phyloP scores from a whole-genome alignment of 2,329 filamentous ascomycete species.

The Epicoccum nigrum region DNA sequence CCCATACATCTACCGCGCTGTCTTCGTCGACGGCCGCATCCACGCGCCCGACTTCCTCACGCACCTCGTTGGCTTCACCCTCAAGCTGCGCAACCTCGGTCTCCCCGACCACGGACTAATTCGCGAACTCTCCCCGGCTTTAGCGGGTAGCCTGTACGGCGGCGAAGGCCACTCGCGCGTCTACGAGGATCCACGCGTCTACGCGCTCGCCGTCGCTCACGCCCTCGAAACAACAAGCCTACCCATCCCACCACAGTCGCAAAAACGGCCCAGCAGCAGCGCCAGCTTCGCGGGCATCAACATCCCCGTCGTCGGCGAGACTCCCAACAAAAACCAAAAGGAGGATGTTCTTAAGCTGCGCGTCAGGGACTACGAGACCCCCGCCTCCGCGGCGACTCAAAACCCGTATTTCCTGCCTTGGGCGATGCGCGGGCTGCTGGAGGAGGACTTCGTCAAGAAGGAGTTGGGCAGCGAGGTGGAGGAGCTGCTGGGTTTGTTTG shows the following conservation, averaged over 20 bases:
- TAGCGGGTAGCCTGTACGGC: constrained; percentile 88
- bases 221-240: constrained; percentile 55
- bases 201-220: constrained; percentile 64
- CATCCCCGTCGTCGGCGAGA: constrained; percentile 39
- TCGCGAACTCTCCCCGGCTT: constrained; percentile 82
- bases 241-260: constrained; percentile 24
- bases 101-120: constrained; percentile 92
- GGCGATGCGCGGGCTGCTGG: constrained; percentile 90
- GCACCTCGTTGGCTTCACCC: constrained; percentile 87
- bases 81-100: constrained; percentile 92
- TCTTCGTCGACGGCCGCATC: constrained; percentile 91
- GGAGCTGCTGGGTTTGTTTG: constrained; percentile 83
- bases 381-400: constrained; percentile 44
- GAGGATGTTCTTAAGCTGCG: constrained; percentile 35
- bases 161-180: constrained; percentile 93
- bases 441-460: constrained; percentile 87
- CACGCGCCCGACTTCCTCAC: constrained; percentile 94
- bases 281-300: constrained; percentile 39
- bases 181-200: constrained; percentile 88
- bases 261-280: constrained; percentile 28
- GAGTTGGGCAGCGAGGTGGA: constrained; percentile 78
- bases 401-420: constrained; percentile 94
- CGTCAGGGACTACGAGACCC: constrained; percentile 42
- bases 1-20: constrained; percentile 92
- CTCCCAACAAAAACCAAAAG: constrained; percentile 17